A percentile compares a stretch with the other conserved stretches of the same genome.
These are phyloP conservation scores for Trichoderma brevicompactum DNA, from an alignment of 2,329 filamentous ascomycete species.

Conservation along the genomic window DNA sequence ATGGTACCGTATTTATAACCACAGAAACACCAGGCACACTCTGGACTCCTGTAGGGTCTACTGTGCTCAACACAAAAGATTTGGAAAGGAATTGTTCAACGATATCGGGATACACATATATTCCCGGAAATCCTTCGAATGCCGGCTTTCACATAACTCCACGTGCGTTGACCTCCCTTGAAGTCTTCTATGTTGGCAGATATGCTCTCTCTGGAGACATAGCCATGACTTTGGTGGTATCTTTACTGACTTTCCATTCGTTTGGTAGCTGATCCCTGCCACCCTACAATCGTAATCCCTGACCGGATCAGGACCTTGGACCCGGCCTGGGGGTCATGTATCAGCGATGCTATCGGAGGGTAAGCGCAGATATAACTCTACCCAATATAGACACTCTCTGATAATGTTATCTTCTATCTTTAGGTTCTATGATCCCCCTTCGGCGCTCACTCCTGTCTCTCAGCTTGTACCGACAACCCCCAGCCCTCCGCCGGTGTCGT, in stretches of 20 bases:
- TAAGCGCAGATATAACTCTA: not conserved
- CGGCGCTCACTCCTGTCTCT: constrained; percentile 17
- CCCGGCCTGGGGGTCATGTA: constrained; percentile 20
- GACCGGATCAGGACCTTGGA: constrained; percentile 17
- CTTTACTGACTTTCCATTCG: not conserved
- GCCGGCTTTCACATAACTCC: too few relatives aligned
- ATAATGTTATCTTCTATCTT: not conserved
- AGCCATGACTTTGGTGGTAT: too few relatives aligned
- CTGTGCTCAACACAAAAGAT: too few relatives aligned
- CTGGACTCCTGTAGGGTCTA: too few relatives aligned
- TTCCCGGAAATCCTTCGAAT: too few relatives aligned
- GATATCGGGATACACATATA: too few relatives aligned
- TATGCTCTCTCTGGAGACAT: too few relatives aligned
- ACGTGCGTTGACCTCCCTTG: too few relatives aligned
- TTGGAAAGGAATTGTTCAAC: too few relatives aligned
- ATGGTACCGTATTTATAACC: too few relatives aligned
- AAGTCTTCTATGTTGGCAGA: too few relatives aligned
- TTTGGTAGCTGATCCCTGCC: constrained; percentile 18
- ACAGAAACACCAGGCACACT: too few relatives aligned
- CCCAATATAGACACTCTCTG: not conserved
- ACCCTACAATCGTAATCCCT: constrained; percentile 22
- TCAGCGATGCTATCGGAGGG: constrained; percentile 22
- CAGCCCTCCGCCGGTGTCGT: not conserved
- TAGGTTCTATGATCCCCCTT: constrained; percentile 28
- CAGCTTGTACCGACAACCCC: constrained; percentile 1